These are phyloP conservation scores for Benincasa hispida DNA, from an alignment of 306 rosid genomes.

Conservation along the genomic window DNA sequence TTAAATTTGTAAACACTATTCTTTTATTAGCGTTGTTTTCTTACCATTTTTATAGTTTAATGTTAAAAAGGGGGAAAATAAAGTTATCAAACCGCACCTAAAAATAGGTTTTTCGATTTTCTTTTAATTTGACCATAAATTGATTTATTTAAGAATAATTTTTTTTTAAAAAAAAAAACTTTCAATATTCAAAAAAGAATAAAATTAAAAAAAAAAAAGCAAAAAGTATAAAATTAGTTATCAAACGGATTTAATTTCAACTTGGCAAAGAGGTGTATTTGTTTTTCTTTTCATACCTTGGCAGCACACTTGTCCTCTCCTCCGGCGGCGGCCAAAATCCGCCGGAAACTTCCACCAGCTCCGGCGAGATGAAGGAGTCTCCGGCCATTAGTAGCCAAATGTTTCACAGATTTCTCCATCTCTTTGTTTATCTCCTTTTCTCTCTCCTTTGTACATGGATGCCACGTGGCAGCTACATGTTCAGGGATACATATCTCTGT, in stretches of 20 bases:
- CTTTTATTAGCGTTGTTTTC: too few species aligned
- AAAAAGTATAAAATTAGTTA: too few species aligned
- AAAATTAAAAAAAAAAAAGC: too few species aligned
- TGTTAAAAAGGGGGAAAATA: too few species aligned
- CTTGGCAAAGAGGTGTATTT: not conserved
- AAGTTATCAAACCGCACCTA: too few species aligned
- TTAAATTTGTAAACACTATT: too few species aligned
- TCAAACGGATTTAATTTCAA: not conserved
- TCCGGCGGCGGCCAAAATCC: constrained; percentile 36
- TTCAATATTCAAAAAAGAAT: too few species aligned
- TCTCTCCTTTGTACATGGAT: constrained; percentile 33
- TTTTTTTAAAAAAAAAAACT: too few species aligned
- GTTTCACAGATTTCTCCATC: not conserved
- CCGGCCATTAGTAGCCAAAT: constrained; percentile 8
- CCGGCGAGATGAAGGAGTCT: constrained; percentile 19
- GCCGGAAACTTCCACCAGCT: constrained; percentile 15
- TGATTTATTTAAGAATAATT: too few species aligned
- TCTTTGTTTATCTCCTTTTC: not conserved
- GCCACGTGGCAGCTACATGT: constrained; percentile 52
- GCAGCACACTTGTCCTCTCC: constrained; percentile 38
- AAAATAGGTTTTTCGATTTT: too few species aligned
- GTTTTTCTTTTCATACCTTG: constrained; percentile 8
- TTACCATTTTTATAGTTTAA: too few species aligned
- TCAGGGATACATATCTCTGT: constrained; percentile 51
- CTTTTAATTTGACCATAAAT: too few species aligned